phyloP scores from a whole-genome alignment of 2,329 filamentous ascomycete genomes.

The Colletotrichum siamense region DNA sequence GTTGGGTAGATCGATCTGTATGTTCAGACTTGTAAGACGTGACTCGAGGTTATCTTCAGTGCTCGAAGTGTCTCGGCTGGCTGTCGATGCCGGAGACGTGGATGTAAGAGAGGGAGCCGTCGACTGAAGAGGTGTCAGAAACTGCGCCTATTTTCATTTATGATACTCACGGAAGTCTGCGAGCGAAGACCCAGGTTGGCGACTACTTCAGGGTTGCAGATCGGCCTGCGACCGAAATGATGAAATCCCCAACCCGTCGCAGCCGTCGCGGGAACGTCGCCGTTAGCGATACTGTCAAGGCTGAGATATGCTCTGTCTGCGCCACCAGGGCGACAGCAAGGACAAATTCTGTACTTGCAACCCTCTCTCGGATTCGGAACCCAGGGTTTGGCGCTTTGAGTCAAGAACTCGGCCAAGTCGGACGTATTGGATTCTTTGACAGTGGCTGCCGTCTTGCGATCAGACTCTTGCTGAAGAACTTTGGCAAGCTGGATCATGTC shows the following conservation, averaged over 20 bases:
- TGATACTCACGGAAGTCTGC: conserved; percentile 37
- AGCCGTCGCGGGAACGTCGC: conserved; percentile 54
- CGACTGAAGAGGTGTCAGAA: neutral
- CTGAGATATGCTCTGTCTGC: conserved; percentile 53
- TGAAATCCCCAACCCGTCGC: conserved; percentile 61
- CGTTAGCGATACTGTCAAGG: conserved; percentile 54
- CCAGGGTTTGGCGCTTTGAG: conserved; percentile 37
- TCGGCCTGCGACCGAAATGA: conserved; percentile 44
- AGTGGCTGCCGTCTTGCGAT: neutral
- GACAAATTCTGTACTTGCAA: conserved; percentile 58
- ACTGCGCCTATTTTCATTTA: no score
- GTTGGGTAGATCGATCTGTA: neutral
- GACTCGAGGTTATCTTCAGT: neutral
- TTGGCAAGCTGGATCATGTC: neutral
- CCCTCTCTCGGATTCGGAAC: conserved; percentile 41
- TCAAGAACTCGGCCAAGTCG: neutral
- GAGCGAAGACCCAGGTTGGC: conserved; percentile 44
- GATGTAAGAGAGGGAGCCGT: neutral
- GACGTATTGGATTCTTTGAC: neutral
- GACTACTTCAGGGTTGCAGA: conserved; percentile 43
- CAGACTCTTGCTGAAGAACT: conserved; percentile 6
- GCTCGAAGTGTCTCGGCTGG: neutral
- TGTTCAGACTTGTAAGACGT: neutral
- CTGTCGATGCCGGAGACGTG: neutral
- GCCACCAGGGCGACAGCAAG: conserved; percentile 49